Evolutionary conservation across 306 rosid species (phyloP).

Genomic region (Rosa lucieae): DNA sequence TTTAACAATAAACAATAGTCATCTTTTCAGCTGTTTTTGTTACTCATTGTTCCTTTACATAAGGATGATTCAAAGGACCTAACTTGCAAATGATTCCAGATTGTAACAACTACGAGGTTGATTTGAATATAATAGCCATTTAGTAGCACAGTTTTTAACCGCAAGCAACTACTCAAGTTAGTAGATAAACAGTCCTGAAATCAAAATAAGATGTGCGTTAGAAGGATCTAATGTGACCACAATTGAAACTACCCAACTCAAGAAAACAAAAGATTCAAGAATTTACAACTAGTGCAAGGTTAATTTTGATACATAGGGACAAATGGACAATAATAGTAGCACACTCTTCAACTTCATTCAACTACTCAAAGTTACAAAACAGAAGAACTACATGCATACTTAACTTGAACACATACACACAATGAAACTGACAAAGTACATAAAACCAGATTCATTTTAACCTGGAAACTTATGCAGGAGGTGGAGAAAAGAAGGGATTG

Average conservation of each 20-base stretch:
- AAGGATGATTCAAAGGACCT: not conserved
- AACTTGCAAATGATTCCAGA: not conserved
- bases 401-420: not conserved
- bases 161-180: not conserved
- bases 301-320: not conserved
- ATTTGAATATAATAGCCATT: no score
- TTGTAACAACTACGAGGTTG: no score
- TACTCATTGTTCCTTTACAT: not conserved
- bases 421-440: not conserved
- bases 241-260: not conserved
- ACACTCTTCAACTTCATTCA: not conserved
- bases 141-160: no score
- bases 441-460: not conserved
- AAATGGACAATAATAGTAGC: not conserved
- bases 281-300: not conserved
- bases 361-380: not conserved
- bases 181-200: not conserved
- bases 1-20: not conserved
- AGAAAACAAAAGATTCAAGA: not conserved
- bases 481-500: constrained; percentile 16
- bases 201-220: not conserved
- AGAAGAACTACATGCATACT: not conserved
- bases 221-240: not conserved
- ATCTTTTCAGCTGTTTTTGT: not conserved
- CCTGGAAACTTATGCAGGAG: constrained; percentile 13